Conservation (phyloP, 1,139 yeast species). For the Geotrichum histeridarum region DNA sequence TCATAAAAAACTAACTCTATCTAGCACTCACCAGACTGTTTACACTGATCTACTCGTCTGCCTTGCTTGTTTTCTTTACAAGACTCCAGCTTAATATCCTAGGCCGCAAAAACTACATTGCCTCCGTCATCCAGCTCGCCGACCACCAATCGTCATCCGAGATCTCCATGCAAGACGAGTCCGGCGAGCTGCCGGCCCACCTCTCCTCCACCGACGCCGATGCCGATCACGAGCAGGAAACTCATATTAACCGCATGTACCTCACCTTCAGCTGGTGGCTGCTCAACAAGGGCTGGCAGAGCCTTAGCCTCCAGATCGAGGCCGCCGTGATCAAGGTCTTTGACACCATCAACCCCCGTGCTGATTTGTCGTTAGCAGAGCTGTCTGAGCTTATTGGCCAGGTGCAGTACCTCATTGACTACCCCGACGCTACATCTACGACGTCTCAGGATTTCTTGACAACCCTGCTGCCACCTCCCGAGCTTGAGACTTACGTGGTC, state of each 20-base stretch:
- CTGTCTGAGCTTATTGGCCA: conserved; percentile 48
- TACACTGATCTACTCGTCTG: conserved; percentile 62
- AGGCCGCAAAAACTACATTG: conserved; percentile 79
- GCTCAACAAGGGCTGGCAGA: conserved; percentile 76
- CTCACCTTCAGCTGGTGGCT: conserved; percentile 93
- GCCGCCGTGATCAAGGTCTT: conserved; percentile 58
- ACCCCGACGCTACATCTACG: conserved; percentile 20
- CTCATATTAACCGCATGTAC: conserved; percentile 68
- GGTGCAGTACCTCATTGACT: conserved; percentile 43
- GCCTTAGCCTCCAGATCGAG: conserved; percentile 52
- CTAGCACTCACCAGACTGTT: conserved; percentile 61
- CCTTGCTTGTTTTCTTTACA: conserved; percentile 68
- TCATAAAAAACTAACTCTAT: not conserved
- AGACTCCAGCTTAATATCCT: conserved; percentile 81
- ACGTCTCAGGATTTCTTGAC: conserved; percentile 27
- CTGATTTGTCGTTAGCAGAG: conserved; percentile 59
- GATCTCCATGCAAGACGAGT: conserved; percentile 8
- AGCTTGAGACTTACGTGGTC: conserved; percentile 40
- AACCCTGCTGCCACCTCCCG: conserved; percentile 41
- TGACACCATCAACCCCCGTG: conserved; percentile 59
- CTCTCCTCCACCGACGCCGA: not conserved
- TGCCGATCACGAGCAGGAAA: conserved; percentile 25
- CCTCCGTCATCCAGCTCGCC: conserved; percentile 69
- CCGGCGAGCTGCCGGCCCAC: conserved; percentile 12
- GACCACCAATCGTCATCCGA: conserved; percentile 33